A percentile compares a stretch with the other conserved stretches of the same genome.
Evolutionary conservation across 1,284 basidiomycete genomes (phyloP).

Genomic region (Cutaneotrichosporon sp.): DNA sequence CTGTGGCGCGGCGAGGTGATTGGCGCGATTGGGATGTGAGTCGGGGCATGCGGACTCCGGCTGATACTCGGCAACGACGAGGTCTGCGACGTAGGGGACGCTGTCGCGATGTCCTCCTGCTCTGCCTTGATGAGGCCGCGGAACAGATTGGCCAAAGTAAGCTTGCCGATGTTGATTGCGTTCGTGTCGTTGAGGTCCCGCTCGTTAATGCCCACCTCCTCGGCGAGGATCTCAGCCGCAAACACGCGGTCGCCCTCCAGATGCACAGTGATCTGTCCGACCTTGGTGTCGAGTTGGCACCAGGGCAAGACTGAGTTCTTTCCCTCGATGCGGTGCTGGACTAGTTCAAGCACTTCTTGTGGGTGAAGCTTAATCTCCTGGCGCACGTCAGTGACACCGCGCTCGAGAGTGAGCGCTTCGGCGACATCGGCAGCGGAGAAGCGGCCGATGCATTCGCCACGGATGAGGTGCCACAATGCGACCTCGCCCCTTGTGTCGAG

Average conservation of each 20-base stretch:
- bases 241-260: conserved; percentile 75
- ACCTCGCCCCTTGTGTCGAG: conserved; percentile 81
- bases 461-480: conserved; percentile 86
- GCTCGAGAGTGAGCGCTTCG: conserved; percentile 50
- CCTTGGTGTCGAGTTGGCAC: conserved; percentile 84
- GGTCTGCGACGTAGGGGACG: conserved; percentile 16
- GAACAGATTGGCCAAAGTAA: conserved; percentile 46
- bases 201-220: conserved; percentile 69
- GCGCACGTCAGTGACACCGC: conserved; percentile 23
- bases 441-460: conserved; percentile 68
- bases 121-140: conserved; percentile 46
- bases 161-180: conserved; percentile 50
- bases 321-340: conserved; percentile 84
- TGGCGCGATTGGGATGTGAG: conserved; percentile 35
- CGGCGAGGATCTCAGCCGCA: conserved; percentile 90
- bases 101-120: conserved; percentile 30
- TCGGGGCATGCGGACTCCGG: conserved; percentile 30
- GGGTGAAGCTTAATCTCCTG: conserved; percentile 47
- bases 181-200: conserved; percentile 69
- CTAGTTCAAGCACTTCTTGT: conserved; percentile 73
- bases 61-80: conserved; percentile 29
- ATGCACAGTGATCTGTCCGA: conserved; percentile 82
- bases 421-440: conserved; percentile 64
- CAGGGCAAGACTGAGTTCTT: conserved; percentile 80
- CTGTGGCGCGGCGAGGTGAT: conserved; percentile 28